Base-by-base conservation (phyloP, 2,329 filamentous ascomycete species). In the Chalara sp. region DNA sequence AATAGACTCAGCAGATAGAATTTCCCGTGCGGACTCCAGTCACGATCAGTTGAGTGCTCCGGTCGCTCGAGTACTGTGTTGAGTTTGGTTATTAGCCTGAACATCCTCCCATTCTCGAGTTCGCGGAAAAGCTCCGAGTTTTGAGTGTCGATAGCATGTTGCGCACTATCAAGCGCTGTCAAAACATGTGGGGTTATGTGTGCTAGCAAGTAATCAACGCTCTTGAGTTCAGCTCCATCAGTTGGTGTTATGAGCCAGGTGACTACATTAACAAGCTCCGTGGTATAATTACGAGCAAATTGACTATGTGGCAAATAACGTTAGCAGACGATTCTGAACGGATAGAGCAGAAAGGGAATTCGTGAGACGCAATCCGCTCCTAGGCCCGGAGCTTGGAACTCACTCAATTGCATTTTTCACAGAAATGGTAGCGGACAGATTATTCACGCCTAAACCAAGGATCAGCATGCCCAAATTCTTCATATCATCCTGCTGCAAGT, bases 1-100 rank as follows among this genome's bases (percentile, higher is more conserved):
- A 97, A 97, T 6, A 99, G 78, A 70, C 96, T 96, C 57, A 99
- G 76, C 65, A 89, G 87, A 67, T 96, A 97, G 31, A 91, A 82
- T 62, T 96, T 89, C 30, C 92, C 92, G 45, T 87, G 93, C 67
- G 97, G 92, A 5, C 89, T 88, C 92, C 93, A 99, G 46, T 80
- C 76, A 0, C 78, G 73, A 54, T 91, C 86, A 40, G 83, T 82
- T 48, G 89, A 87, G 55, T 87, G 86, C 63, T 97, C 92, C 1
- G 86, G 88, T 8, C 93, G 83, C 68, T 99, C 93, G 63, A 93
- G 93, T 65, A 99, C 83, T 52, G 87, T 79, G 54, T 88, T 89
- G 41, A 99, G 74, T 67, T 99, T 99, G 61, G 89, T 75, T 63
- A 90, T 76, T 52, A 87, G 70, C 12, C 93, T 87, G 31, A 89